A percentile compares a stretch with the other conserved stretches of the same genome.
phyloP scores from a whole-genome alignment of 305 asterid genomes.

The Solanum chacoense region DNA sequence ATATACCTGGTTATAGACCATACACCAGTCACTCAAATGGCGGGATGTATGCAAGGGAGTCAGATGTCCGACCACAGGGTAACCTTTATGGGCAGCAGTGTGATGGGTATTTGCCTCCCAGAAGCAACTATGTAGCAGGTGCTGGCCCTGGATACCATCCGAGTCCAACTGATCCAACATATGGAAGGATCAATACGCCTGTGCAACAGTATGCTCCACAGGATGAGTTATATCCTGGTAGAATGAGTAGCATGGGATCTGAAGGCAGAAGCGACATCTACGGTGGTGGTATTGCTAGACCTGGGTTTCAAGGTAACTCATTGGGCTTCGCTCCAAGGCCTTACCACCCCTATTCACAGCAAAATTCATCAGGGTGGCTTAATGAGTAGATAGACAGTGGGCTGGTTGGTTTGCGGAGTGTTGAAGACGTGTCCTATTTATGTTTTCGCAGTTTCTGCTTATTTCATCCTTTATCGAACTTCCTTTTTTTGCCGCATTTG shows the following conservation, averaged over 20 bases:
- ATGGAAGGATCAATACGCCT: constrained; percentile 20
- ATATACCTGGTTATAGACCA: constrained; percentile 8
- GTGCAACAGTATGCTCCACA: constrained; percentile 48
- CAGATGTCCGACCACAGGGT: constrained; percentile 13
- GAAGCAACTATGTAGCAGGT: constrained; percentile 6
- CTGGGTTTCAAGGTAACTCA: constrained; percentile 10
- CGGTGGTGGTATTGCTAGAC: constrained; percentile 15
- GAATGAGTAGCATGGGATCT: constrained; percentile 13
- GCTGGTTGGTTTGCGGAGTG: background rate
- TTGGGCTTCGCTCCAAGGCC: constrained; percentile 41
- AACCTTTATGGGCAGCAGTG: constrained; percentile 13
- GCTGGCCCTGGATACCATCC: constrained; percentile 3
- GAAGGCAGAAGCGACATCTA: constrained; percentile 7
- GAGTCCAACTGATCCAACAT: constrained; percentile 7
- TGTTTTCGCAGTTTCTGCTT: background rate
- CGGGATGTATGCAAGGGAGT: constrained; percentile 17
- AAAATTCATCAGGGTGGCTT: constrained; percentile 45
- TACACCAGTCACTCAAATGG: constrained; percentile 7
- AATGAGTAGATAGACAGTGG: constrained; percentile 40
- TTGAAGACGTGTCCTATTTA: background rate
- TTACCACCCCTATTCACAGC: constrained; percentile 23
- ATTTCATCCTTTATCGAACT: background rate
- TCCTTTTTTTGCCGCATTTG: background rate
- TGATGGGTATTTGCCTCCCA: constrained; percentile 19
- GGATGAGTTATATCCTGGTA: constrained; percentile 20